These are phyloP conservation scores for Pluteus cervinus DNA, from an alignment of 768 basidiomycete species.

Conservation along the genomic window DNA sequence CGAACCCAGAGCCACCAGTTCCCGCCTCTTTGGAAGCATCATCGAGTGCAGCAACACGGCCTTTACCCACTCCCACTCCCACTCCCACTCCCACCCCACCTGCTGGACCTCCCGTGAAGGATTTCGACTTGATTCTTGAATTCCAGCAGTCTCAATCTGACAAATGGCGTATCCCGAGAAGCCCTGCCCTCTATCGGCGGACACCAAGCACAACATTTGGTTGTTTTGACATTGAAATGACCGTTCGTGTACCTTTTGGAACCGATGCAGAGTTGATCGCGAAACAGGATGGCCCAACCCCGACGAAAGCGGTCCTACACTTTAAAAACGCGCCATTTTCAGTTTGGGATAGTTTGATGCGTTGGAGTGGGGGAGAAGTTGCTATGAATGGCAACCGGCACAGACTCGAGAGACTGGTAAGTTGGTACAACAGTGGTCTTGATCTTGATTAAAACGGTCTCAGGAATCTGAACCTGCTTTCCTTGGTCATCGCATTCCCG, in stretches of 20 bases:
- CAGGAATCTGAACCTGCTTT: constrained; percentile 47
- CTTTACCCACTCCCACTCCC: constrained; percentile 6
- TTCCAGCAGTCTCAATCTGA: constrained; percentile 59
- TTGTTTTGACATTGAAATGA: constrained; percentile 31
- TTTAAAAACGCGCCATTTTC: constrained; percentile 40
- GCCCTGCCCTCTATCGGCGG: constrained; percentile 43
- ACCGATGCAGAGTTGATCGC: constrained; percentile 8
- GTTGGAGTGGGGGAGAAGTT: constrained; percentile 57
- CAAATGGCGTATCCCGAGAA: constrained; percentile 66
- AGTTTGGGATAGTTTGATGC: constrained; percentile 52
- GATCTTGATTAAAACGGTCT: not conserved
- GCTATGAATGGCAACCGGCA: constrained; percentile 44
- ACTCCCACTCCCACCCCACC: constrained; percentile 10
- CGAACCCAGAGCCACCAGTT: constrained; percentile 22
- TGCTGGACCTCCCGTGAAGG: constrained; percentile 31
- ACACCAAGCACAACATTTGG: constrained; percentile 11
- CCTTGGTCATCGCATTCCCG: constrained; percentile 50
- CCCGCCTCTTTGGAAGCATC: constrained; percentile 9
- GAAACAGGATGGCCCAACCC: constrained; percentile 8
- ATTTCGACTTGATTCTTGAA: constrained; percentile 71
- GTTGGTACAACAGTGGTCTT: constrained; percentile 7
- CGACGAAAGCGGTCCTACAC: constrained; percentile 25
- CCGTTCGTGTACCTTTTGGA: constrained; percentile 40
- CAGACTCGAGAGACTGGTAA: constrained; percentile 41
- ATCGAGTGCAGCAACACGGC: constrained; percentile 10